Evolutionary conservation across 2,329 filamentous ascomycete species (phyloP), one percentile per base, ranked within the genome.

Genomic region (Fusarium devonianum): DNA sequence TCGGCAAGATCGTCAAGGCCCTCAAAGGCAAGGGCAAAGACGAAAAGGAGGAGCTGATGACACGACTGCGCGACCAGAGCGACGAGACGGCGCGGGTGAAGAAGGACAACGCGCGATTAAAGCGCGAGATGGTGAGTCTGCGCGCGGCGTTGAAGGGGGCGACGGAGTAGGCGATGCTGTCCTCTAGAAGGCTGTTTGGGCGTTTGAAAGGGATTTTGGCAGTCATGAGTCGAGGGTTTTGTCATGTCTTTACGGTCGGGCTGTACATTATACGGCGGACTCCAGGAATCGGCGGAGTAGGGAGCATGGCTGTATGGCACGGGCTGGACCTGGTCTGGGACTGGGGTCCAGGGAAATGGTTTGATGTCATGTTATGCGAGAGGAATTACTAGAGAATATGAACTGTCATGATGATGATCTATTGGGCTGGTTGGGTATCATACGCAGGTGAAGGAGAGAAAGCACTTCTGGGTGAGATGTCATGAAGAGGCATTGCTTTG

Each of bases 101-200:
- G 75, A 92, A 90, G 73, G 93, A 97, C 70, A 96, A 96, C 68
- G 83, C 87, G 46, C 79, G 90, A 55, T 72, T 97, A 64, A 92
- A 88, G 76, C 81, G 92, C 63, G 92, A 96, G 75, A 86, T 92
- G 66, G 83, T 88, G 23, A 90, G 89, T 40, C 73, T 89, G 62
- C 77, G 83, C 64, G 77, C 83, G 36, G 66, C 81, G 57, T 64
- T 84, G 47, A 82, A 78, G 70, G 75, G 73, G 21, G 70, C 65
- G 18, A 71, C 66, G 26, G 70, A 72, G 46, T 70, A 69, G 65
- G 61, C 54, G 52, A 55, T 56, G 56, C 49, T 63, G 58, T 61
- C 50, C 50, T 62, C 55, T 34, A 40, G 29, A 30, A 38, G 53
- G 55, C 53, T 58, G 38, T 45, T 57, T 40, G 53, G 53, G 50